Evolutionary conservation across 192 early-diverging fungal species (phyloP).

Genomic region (Haplosporangium gracile): DNA sequence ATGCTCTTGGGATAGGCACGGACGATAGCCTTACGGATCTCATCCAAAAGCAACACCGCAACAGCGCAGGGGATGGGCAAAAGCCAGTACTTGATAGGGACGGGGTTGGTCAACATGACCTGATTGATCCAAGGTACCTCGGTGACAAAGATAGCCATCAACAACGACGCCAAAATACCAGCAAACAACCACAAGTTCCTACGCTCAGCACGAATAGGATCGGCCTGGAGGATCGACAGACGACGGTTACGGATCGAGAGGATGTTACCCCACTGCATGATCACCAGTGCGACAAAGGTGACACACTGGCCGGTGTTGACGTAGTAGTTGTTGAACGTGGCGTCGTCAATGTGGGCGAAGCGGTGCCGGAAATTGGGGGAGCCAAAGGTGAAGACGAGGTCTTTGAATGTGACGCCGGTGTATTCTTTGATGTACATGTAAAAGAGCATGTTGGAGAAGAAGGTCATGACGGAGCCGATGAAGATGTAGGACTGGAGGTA

Average conservation of each 20-base stretch:
- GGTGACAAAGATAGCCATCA: conserved; percentile 62
- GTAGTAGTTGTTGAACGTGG: conserved; percentile 45
- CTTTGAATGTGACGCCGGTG: conserved; percentile 65
- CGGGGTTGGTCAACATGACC: conserved; percentile 66
- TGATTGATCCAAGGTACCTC: conserved; percentile 67
- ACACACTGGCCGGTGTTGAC: conserved; percentile 69
- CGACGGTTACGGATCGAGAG: conserved; percentile 71
- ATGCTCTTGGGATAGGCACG: conserved; percentile 38
- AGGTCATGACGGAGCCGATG: conserved; percentile 77
- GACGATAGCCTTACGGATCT: conserved; percentile 71
- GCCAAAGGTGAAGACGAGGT: conserved; percentile 52
- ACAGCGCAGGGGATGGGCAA: conserved; percentile 73
- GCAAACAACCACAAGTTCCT: conserved; percentile 70
- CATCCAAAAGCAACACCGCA: conserved; percentile 74
- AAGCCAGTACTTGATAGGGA: conserved; percentile 77
- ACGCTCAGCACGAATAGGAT: conserved; percentile 71
- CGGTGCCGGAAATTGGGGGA: conserved; percentile 33
- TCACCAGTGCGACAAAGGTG: conserved; percentile 73
- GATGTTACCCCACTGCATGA: conserved; percentile 76
- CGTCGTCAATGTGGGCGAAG: conserved; percentile 18
- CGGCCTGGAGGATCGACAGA: conserved; percentile 71
- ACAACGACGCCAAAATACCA: conserved; percentile 63
- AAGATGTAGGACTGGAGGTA: conserved; percentile 86
- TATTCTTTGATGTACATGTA: conserved; percentile 74
- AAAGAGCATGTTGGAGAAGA: conserved; percentile 77